Base-by-base conservation (phyloP, 2,329 filamentous ascomycete species). In the Neocucurbitaria cava region DNA sequence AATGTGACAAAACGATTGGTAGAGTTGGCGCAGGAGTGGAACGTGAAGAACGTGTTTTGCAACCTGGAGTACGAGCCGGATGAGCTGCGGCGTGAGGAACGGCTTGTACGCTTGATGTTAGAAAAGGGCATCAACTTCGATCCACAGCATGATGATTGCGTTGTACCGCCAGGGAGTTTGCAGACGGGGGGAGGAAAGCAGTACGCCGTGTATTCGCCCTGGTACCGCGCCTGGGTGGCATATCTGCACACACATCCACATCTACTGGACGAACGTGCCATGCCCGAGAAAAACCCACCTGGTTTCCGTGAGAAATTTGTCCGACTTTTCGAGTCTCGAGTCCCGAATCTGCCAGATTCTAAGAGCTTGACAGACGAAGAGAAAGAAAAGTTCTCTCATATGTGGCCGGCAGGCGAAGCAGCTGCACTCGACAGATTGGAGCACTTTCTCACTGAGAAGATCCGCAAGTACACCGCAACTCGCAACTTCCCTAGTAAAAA, bases 21-120 rank as follows among this genome's bases (percentile, higher is more conserved):
- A 1, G 83, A 87, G 46, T 77, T 93, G 36, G 85, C 89, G 71
- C 78, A 85, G 26, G 78, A 86, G 56, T 96, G 91, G 92, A 85
- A 85, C 0, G 89, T 86, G 0, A 88, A 82, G 44, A 89, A 95
- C 66, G 61, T 96, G 2, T 96, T 87, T 66, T 87, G 89, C 43
- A 96, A 96, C 69, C 86, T 92, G 52, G 92, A 96, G 72, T 96
- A 96, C 67, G 93, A 96, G 73, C 91, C 96, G 0, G 93, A 97
- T 69, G 93, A 96, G 76, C 76, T 96, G 53, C 82, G 92, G 39
- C 82, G 92, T 5, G 93, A 97, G 66, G 86, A 87, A 1, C 80
- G 79, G 24, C 76, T 96, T 66, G 82, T 91, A 1, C 82, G 79
- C 24, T 73, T 81, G 36, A 85, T 89, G 55, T 76, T 88, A 1